These are phyloP conservation scores for Wickerhamomyces alni DNA, from an alignment of 805 yeast genomes.

Conservation along the genomic window DNA sequence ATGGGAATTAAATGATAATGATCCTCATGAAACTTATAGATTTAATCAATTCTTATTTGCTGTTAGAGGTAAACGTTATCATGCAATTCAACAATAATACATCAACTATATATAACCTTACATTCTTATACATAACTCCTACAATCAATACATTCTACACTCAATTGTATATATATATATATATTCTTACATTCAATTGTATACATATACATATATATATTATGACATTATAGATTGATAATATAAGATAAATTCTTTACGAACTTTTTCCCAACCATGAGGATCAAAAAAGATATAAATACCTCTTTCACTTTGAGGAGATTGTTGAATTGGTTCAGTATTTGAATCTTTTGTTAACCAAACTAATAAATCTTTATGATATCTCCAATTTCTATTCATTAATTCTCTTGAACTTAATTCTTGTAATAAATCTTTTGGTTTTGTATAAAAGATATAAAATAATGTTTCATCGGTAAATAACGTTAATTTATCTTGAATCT, in stretches of 20 bases:
- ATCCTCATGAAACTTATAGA: constrained; percentile 92
- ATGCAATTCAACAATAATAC: constrained; percentile 49
- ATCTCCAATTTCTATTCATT: constrained; percentile 92
- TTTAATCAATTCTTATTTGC: constrained; percentile 88
- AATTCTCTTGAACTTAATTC: constrained; percentile 91
- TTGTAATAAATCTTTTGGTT: constrained; percentile 88
- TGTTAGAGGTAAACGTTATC: constrained; percentile 94
- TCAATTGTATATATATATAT: no score
- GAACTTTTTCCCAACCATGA: constrained; percentile 90
- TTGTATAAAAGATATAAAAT: constrained; percentile 88
- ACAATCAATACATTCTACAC: no score
- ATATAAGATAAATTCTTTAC: constrained; percentile 56
- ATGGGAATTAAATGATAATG: constrained; percentile 88
- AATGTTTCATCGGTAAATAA: constrained; percentile 85
- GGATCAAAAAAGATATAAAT: constrained; percentile 94
- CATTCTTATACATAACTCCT: background rate
- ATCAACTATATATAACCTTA: background rate
- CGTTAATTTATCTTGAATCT: constrained; percentile 39
- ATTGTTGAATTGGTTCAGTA: constrained; percentile 77
- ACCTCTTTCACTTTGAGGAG: constrained; percentile 86
- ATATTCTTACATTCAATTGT: no score
- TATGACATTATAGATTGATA: constrained; percentile 55
- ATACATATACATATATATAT: background rate
- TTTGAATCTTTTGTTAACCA: constrained; percentile 95
- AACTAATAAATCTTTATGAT: constrained; percentile 89